phyloP scores from a whole-genome alignment of 495 filamentous ascomycete species.

The Sordaria brevicollis region DNA sequence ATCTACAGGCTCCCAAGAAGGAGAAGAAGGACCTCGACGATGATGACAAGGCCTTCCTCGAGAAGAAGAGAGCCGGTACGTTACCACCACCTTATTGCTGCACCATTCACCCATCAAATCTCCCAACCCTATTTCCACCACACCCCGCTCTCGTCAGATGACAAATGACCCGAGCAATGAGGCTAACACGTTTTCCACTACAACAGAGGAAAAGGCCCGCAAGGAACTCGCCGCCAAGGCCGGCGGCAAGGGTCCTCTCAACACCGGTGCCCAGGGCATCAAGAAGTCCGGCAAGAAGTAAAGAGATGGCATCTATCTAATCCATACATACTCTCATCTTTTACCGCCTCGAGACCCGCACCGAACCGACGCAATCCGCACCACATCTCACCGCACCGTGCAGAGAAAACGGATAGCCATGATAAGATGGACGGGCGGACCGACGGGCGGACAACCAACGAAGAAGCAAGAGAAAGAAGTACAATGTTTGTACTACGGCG shows the following conservation, averaged over 20 bases:
- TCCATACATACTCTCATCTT: no score
- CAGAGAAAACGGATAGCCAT: neutral
- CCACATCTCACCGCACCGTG: no score
- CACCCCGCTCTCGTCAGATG: no score
- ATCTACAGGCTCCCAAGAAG: constrained; percentile 53
- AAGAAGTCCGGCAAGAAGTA: constrained; percentile 90
- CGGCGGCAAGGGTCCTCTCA: constrained; percentile 47
- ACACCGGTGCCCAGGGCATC: constrained; percentile 71
- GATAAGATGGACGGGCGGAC: neutral
- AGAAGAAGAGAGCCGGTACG: constrained; percentile 66
- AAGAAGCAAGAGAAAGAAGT: neutral
- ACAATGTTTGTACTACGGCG: neutral
- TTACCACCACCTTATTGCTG: neutral
- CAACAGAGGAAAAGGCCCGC: constrained; percentile 63
- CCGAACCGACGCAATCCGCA: no score
- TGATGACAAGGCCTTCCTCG: constrained; percentile 62
- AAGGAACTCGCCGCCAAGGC: constrained; percentile 61
- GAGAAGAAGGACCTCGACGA: constrained; percentile 64
- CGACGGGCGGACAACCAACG: no score
- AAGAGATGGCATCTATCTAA: constrained; percentile 1
- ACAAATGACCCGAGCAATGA: no score
- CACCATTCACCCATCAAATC: neutral
- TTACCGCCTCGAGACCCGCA: neutral
- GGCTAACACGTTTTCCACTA: constrained; percentile 2
- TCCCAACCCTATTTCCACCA: neutral